phyloP scores from a whole-genome alignment of 1,284 basidiomycete genomes.

The Malassezia japonica region DNA sequence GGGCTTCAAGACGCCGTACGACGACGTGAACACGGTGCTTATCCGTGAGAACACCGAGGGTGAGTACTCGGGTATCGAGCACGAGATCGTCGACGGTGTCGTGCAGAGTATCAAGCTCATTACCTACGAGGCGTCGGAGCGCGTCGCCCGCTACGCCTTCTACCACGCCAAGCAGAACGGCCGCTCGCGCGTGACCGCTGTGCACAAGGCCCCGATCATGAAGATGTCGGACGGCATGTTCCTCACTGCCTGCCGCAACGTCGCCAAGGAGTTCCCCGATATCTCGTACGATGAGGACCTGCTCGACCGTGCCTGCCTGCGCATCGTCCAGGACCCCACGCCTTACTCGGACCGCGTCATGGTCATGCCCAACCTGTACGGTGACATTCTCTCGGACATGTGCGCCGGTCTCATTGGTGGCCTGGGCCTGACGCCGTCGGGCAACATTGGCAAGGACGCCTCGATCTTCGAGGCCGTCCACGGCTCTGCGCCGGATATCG shows the following conservation, averaged over 20 bases:
- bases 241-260: slow-evolving; percentile 89
- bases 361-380: slow-evolving; percentile 99
- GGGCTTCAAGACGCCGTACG: slow-evolving; percentile 96
- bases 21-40: slow-evolving; percentile 93
- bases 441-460: slow-evolving; percentile 95
- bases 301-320: slow-evolving; percentile 88
- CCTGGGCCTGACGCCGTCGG: slow-evolving; percentile 91
- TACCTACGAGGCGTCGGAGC: slow-evolving; percentile 96
- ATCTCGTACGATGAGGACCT: slow-evolving; percentile 93
- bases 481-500: slow-evolving; percentile 57
- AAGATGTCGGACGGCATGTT: slow-evolving; percentile 99
- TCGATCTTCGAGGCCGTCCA: slow-evolving; percentile 99
- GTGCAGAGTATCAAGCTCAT: slow-evolving; percentile 99
- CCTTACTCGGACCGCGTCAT: slow-evolving; percentile 95
- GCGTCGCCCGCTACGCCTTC: slow-evolving; percentile 97
- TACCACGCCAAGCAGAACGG: slow-evolving; percentile 83
- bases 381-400: slow-evolving; percentile 97
- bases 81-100: slow-evolving; percentile 93
- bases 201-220: slow-evolving; percentile 99
- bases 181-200: slow-evolving; percentile 87
- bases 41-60: slow-evolving; percentile 99
- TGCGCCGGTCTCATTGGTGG: slow-evolving; percentile 98
- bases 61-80: slow-evolving; percentile 98
- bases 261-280: slow-evolving; percentile 90
- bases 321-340: slow-evolving; percentile 68